These are phyloP conservation scores for Phellopilus nigrolimitatus DNA, from an alignment of 1,284 basidiomycete species.

Conservation along the genomic window DNA sequence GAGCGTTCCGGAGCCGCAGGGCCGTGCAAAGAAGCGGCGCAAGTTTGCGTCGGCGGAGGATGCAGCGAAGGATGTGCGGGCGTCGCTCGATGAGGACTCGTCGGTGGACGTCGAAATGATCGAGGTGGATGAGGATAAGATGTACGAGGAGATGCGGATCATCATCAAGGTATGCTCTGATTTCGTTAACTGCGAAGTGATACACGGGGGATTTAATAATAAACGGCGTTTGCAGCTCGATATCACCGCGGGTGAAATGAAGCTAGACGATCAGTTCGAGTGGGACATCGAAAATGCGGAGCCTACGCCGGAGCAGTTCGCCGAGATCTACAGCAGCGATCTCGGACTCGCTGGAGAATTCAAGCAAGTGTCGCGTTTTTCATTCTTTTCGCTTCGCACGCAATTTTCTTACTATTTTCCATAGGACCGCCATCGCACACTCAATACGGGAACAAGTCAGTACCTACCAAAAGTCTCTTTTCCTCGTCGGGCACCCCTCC, in stretches of 20 bases:
- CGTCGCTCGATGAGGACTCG: conserved; percentile 33
- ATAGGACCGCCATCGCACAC: conserved; percentile 90
- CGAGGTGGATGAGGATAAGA: conserved; percentile 50
- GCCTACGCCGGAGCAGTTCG: conserved; percentile 90
- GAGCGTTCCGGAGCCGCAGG: not conserved
- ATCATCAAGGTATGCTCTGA: conserved; percentile 68
- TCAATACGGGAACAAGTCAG: conserved; percentile 95
- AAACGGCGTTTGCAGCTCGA: conserved; percentile 82
- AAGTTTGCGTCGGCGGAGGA: conserved; percentile 30
- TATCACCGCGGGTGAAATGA: conserved; percentile 90
- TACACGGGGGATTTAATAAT: too few species aligned
- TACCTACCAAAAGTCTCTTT: conserved; percentile 87
- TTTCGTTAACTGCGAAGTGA: conserved; percentile 10
- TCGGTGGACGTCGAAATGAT: conserved; percentile 47
- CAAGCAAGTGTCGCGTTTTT: conserved; percentile 49
- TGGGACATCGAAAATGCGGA: conserved; percentile 87
- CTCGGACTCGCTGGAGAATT: conserved; percentile 92
- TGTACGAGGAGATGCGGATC: conserved; percentile 84
- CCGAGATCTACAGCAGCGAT: conserved; percentile 82
- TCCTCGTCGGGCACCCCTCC: conserved; percentile 84
- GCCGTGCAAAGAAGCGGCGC: conserved; percentile 32
- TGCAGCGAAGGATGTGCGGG: conserved; percentile 26
- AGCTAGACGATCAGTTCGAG: conserved; percentile 96
- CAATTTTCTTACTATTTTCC: conserved; percentile 21
- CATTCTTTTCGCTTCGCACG: too few species aligned